phyloP scores from a whole-genome alignment of 2,329 filamentous ascomycete genomes.

The Colletotrichum sp. region DNA sequence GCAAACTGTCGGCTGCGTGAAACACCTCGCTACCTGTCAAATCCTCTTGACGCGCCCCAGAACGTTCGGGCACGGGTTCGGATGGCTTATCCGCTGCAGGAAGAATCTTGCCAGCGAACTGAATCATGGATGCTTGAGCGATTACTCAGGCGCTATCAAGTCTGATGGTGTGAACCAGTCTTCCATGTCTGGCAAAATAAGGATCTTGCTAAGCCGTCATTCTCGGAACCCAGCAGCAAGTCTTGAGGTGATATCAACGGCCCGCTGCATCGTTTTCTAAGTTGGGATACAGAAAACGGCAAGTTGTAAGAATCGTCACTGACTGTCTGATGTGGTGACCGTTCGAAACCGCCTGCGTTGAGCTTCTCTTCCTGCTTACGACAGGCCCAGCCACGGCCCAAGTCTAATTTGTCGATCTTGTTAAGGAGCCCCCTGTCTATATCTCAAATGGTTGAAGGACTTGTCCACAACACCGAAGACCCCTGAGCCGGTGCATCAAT shows the following conservation, averaged over 20 bases:
- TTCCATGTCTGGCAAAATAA: neutral
- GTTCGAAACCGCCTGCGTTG: neutral
- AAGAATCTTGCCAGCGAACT: neutral
- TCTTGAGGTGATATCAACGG: neutral
- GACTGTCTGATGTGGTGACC: neutral
- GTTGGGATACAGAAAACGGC: neutral
- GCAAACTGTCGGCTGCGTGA: neutral
- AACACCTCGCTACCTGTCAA: neutral
- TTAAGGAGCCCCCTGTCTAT: conserved; percentile 15
- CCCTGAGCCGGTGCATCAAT: conserved; percentile 12
- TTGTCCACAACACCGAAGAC: neutral
- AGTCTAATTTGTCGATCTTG: conserved; percentile 19
- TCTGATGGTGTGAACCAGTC: neutral
- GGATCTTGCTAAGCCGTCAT: neutral
- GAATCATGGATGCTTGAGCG: neutral
- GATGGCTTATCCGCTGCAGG: neutral
- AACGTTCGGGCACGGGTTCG: neutral
- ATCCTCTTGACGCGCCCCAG: neutral
- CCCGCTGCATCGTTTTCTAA: neutral
- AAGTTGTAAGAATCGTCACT: neutral
- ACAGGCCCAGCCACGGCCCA: neutral
- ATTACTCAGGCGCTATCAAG: neutral
- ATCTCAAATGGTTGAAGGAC: neutral
- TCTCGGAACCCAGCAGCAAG: neutral
- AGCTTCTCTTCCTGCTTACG: neutral